phyloP scores from a whole-genome alignment of 75 land plant species.

The Selaginella tamariscina region DNA sequence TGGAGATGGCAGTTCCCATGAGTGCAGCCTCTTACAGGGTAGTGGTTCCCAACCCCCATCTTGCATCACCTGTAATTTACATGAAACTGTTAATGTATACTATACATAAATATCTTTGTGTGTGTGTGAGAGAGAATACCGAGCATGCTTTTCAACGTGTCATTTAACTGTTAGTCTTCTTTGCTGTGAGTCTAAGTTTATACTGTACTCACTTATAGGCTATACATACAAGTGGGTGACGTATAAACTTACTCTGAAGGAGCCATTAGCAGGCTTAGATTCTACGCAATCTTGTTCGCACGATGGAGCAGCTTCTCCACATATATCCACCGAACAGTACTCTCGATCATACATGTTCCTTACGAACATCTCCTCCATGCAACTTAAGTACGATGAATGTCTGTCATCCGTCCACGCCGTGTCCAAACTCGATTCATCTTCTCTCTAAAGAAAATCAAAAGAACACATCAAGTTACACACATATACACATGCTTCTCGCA shows the following conservation, averaged over 20 bases:
- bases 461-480: too few relatives aligned
- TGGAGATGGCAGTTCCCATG: background rate
- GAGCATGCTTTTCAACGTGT: too few relatives aligned
- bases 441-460: too few relatives aligned
- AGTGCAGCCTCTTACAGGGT: background rate
- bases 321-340: conserved; percentile 17
- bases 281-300: conserved; percentile 28
- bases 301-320: conserved; percentile 12
- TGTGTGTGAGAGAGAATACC: too few relatives aligned
- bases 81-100: background rate
- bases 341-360: conserved; percentile 35
- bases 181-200: too few relatives aligned
- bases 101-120: too few relatives aligned
- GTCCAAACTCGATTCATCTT: background rate
- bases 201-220: too few relatives aligned
- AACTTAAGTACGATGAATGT: conserved; percentile 49
- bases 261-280: conserved; percentile 17
- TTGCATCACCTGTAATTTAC: background rate
- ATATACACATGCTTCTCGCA: too few relatives aligned
- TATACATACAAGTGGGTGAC: background rate
- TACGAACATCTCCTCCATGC: conserved; percentile 67
- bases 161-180: too few relatives aligned
- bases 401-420: conserved; percentile 66
- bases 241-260: background rate
- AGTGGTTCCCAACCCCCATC: background rate